phyloP scores from a whole-genome alignment of 1,284 basidiomycete species.

The Fomitopsis pinicola region DNA sequence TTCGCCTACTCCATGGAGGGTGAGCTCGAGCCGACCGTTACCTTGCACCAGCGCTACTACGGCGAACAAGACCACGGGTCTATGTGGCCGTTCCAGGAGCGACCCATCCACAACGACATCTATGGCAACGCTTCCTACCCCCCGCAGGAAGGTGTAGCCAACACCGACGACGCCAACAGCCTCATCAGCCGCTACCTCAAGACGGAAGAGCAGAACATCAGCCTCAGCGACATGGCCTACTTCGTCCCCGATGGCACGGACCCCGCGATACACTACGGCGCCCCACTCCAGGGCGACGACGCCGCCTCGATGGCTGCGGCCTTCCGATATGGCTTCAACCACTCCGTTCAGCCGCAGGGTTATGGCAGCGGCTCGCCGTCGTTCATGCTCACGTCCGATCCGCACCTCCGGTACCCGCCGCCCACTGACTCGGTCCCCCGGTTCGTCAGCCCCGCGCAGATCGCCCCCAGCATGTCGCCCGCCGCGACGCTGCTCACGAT shows the following conservation, averaged over 20 bases:
- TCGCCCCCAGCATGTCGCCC: slow-evolving; percentile 25
- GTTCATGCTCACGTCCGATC: slow-evolving; percentile 13
- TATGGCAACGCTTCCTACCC: slow-evolving; percentile 14
- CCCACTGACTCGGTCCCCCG: slow-evolving; percentile 15
- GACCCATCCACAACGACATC: slow-evolving; percentile 3
- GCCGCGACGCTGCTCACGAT: slow-evolving; percentile 11
- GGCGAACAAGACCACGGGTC: background rate
- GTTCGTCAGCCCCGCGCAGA: slow-evolving; percentile 25
- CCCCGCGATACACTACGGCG: slow-evolving; percentile 8
- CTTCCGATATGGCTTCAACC: slow-evolving; percentile 12
- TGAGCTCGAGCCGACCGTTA: slow-evolving; percentile 7
- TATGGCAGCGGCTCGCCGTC: slow-evolving; percentile 13
- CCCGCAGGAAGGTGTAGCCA: background rate
- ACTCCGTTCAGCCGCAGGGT: slow-evolving; percentile 7
- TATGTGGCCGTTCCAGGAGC: background rate
- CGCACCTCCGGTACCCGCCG: slow-evolving; percentile 15
- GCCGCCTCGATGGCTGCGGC: slow-evolving; percentile 7
- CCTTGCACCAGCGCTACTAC: slow-evolving; percentile 9
- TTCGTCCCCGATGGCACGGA: slow-evolving; percentile 6
- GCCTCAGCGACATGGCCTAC: slow-evolving; percentile 6
- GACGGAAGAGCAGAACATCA: slow-evolving; percentile 5
- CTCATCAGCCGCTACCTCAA: slow-evolving; percentile 7
- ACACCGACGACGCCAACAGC: background rate
- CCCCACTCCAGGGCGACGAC: slow-evolving; percentile 5
- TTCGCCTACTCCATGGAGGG: slow-evolving; percentile 12